A percentile compares a stretch with the other conserved stretches of the same genome.
These are phyloP conservation scores for Aspergillus hancockii DNA, from an alignment of 495 filamentous ascomycete genomes.

Conservation along the genomic window DNA sequence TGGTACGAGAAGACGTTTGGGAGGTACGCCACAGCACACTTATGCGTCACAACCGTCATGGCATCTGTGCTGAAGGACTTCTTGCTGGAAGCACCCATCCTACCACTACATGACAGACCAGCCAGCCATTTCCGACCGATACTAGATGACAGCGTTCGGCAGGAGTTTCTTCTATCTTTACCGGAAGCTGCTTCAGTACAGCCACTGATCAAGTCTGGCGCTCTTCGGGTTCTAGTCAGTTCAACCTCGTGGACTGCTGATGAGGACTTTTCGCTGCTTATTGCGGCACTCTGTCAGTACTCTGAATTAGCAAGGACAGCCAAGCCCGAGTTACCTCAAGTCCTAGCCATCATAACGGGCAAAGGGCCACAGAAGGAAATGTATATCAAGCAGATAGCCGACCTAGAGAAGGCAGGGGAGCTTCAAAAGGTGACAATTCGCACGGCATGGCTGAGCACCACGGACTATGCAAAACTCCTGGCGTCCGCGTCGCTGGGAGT, in stretches of 20 bases:
- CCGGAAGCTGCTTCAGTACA: conserved; percentile 58
- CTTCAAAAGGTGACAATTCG: conserved; percentile 68
- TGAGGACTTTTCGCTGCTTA: conserved; percentile 88
- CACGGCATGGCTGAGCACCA: conserved; percentile 79
- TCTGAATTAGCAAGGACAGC: conserved; percentile 48
- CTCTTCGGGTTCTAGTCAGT: conserved; percentile 72
- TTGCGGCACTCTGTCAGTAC: conserved; percentile 79
- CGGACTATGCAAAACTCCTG: conserved; percentile 85
- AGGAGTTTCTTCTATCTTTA: conserved; percentile 60
- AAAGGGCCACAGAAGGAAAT: conserved; percentile 80
- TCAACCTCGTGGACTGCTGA: conserved; percentile 96
- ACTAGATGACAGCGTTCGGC: conserved; percentile 41
- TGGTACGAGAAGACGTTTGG: conserved; percentile 75
- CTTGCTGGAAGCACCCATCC: conserved; percentile 59
- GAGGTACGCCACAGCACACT: conserved; percentile 67
- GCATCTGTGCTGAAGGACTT: conserved; percentile 68
- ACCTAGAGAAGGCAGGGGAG: conserved; percentile 57
- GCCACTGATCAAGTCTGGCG: conserved; percentile 54
- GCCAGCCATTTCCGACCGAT: conserved; percentile 79
- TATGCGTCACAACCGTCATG: conserved; percentile 92
- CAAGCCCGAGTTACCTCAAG: conserved; percentile 51
- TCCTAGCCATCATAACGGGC: conserved; percentile 89
- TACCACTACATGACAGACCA: conserved; percentile 84
- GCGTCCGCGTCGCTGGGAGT: conserved; percentile 87
- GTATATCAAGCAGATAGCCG: conserved; percentile 66